Evolutionary conservation across 75 land plant species (phyloP), one percentile per base, ranked within the genome.

Genomic region (Sequoiadendron giganteum): DNA sequence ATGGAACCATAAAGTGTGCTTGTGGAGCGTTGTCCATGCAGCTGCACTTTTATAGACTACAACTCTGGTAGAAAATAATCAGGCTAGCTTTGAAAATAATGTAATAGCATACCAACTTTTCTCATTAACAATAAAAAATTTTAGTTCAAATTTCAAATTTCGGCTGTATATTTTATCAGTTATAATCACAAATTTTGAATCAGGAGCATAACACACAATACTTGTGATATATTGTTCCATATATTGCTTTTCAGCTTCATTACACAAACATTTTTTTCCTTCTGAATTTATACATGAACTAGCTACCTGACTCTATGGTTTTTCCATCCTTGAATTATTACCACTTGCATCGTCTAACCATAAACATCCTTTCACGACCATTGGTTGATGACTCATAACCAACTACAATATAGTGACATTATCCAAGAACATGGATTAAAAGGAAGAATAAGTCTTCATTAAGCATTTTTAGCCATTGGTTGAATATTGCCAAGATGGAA

Each of bases 31-130:
- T 87, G 94, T 94, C 61, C 92, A 94, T 90, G 94, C 93, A 21
- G 45, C 92, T 68, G 94, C 95, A 55, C 85, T 94, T 85, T 93
- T 94, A 91, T 93, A 93, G 81, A 90, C 95, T 36, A 87, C 94
- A 42, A 86, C 89, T 45, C 85, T 94, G 86, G 91, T 94, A 38
- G 83, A 88, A 5, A 89, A 76, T 39, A 78, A 88, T 5, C 89
- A 90, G 85, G 89, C 94, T 0, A 88, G 45, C 18, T 93, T 93
- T 87, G 88, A 86, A 54, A 30, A 90, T 76, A 90, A 89, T 70
- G 87, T 93, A 87, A 91, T 88, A 86, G 72, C 91, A 56, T 93
- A 90, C 87, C 88, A 90, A 89, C 88, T 93, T 30, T 89, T 93
- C 77, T 90, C 91, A 32, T 90, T 93, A 68, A 91, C 92, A 32